Conservation (phyloP, 1,139 yeast genomes). For the Wickerhamomyces sp. region DNA sequence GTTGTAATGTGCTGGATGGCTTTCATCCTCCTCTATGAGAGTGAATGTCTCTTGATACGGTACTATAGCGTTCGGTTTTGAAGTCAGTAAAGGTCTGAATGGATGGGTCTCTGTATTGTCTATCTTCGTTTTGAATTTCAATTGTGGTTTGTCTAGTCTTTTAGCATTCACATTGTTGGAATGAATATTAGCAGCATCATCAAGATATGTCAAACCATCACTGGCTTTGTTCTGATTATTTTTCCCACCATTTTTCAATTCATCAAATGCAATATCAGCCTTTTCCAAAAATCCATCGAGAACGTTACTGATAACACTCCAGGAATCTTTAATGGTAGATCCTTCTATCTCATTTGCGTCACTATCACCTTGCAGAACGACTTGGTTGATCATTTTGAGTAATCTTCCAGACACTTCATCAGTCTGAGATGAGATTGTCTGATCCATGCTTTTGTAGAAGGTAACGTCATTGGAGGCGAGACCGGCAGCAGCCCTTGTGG, state of each 20-base stretch:
- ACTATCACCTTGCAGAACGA: conserved; percentile 43
- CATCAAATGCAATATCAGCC: conserved; percentile 62
- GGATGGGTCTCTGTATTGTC: conserved; percentile 71
- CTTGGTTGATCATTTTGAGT: conserved; percentile 46
- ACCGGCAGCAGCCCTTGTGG: conserved; percentile 67
- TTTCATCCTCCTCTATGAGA: conserved; percentile 36
- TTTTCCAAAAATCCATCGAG: conserved; percentile 74
- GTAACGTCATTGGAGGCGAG: conserved; percentile 77
- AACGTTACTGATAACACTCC: conserved; percentile 60
- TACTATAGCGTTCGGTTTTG: conserved; percentile 66
- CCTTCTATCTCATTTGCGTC: conserved; percentile 33
- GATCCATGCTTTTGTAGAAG: conserved; percentile 69
- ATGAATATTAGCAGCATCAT: conserved; percentile 33
- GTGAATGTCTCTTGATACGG: conserved; percentile 48
- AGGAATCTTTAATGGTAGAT: conserved; percentile 43
- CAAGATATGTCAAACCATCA: conserved; percentile 42
- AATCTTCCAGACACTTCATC: conserved; percentile 41
- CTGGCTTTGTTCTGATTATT: conserved; percentile 15
- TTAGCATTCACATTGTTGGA: conserved; percentile 20
- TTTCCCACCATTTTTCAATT: conserved; percentile 24
- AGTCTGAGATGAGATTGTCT: conserved; percentile 38
- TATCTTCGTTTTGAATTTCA: conserved; percentile 47
- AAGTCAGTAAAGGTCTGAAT: conserved; percentile 64
- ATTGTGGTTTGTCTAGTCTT: conserved; percentile 68
- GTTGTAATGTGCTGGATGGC: conserved; percentile 55